A percentile compares a stretch with the other conserved stretches of the same genome.
Evolutionary conservation across 192 early-diverging fungal species (phyloP).

Genomic region (Coemansia sp.): DNA sequence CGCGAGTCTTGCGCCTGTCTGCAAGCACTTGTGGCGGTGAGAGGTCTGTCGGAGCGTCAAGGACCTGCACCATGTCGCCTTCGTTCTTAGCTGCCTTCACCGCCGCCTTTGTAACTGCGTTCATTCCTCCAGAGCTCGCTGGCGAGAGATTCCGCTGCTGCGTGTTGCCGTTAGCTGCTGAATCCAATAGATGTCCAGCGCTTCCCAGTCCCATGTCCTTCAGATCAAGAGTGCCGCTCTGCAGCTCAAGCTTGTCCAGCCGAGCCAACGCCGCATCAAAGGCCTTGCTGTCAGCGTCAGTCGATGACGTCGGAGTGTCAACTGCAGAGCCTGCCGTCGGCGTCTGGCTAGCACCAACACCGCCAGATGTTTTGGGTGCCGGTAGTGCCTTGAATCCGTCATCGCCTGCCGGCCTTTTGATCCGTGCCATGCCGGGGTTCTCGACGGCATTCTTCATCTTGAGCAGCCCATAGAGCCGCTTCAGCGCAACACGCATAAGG

Average conservation of each 20-base stretch:
- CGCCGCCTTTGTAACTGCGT: conserved; percentile 45
- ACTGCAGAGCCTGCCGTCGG: not conserved
- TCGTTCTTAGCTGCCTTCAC: conserved; percentile 47
- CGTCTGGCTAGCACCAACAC: conserved; percentile 9
- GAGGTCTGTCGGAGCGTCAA: conserved; percentile 24
- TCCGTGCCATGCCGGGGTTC: conserved; percentile 26
- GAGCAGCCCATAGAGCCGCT: conserved; percentile 76
- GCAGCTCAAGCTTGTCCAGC: conserved; percentile 42
- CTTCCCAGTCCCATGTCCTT: not conserved
- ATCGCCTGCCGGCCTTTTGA: conserved; percentile 21
- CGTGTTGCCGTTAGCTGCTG: not conserved
- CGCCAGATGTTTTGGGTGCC: conserved; percentile 7
- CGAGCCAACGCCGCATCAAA: conserved; percentile 47
- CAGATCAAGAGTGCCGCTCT: conserved; percentile 11
- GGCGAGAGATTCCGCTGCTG: conserved; percentile 26
- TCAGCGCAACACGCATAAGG: conserved; percentile 77
- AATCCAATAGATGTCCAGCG: not conserved
- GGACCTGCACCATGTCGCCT: conserved; percentile 37
- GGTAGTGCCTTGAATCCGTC: conserved; percentile 13
- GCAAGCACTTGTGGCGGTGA: conserved; percentile 54
- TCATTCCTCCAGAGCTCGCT: conserved; percentile 33
- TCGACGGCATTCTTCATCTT: conserved; percentile 58
- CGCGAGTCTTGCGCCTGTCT: conserved; percentile 51
- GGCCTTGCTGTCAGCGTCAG: conserved; percentile 35
- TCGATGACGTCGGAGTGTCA: conserved; percentile 11